phyloP scores from a whole-genome alignment of 257 asterid genomes.

The Ehretia macrophylla region DNA sequence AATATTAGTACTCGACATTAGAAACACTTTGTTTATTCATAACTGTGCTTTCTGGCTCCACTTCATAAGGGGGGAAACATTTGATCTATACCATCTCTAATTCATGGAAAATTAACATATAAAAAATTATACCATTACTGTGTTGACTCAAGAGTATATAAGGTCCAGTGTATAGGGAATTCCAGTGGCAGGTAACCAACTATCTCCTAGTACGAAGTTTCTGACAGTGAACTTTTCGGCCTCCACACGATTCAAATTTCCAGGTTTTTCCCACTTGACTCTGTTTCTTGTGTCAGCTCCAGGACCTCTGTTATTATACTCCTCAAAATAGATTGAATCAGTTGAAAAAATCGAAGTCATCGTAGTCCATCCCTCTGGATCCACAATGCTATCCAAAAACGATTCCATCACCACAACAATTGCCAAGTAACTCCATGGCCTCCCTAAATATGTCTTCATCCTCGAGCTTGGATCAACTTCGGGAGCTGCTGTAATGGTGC shows the following conservation, averaged over 20 bases:
- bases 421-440: constrained; percentile 9
- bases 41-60: no score
- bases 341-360: constrained; percentile 5
- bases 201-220: constrained; percentile 8
- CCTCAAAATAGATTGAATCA: constrained; percentile 1
- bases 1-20: no score
- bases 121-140: no score
- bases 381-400: neutral
- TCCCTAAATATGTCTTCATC: neutral
- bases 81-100: no score
- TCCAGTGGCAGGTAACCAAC: constrained; percentile 1
- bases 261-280: constrained; percentile 8
- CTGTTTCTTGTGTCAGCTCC: constrained; percentile 1
- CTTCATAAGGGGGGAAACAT: no score
- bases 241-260: no score
- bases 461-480: no score
- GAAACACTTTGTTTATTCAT: no score
- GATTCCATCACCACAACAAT: neutral
- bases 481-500: no score
- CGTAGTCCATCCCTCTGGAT: constrained; percentile 14
- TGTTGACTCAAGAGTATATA: no score
- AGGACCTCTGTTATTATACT: constrained; percentile 9
- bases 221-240: constrained; percentile 6
- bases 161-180: constrained; percentile 5
- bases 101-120: no score